Evolutionary conservation across 805 yeast genomes (phyloP), one percentile per base, ranked within the genome.

Genomic region (Maudiozyma saulgeensis): DNA sequence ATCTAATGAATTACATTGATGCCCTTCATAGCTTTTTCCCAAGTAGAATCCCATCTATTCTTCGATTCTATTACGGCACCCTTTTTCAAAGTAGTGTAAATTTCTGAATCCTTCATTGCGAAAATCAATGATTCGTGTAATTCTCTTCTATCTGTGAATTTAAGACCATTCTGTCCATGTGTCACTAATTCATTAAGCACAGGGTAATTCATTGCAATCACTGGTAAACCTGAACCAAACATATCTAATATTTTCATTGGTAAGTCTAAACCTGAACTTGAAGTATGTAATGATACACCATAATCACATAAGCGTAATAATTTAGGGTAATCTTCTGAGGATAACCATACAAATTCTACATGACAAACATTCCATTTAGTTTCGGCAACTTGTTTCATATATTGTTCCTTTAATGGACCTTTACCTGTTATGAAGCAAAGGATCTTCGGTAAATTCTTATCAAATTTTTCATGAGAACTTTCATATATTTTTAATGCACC

Each of bases 201-300:
- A 0, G 84, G 80, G 63, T 87, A 93, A 37, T 74, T 70, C 50
- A 90, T 71, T 0, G 96, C 79, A 2, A 90, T 71, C 0, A 89
- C 97, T 1, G 99, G 99, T 12, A 93, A 70, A 0, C 98, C 98
- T 54, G 93, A 86, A 0, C 99, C 99, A 71, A 91, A 90, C 77
- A 91, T 81, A 61, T 93, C 99, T 6, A 91, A 83, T 35, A 93
- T 86, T 66, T 93, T 93, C 99, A 93, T 93, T 0, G 99, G 99
- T 50, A 93, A 73, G 61, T 93, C 99, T 49, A 86, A 74, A 0
- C 99, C 99, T 43, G 96, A 85, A 43, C 95, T 84, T 0, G 98
- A 90, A 4, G 82, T 78, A 66, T 93, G 99, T 53, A 93, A 70
- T 0, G 98, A 91, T 1, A 93, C 75, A 1, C 96, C 98, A 35